These are phyloP conservation scores for Phytophthora quininea DNA, from an alignment of 352 stramenopile species.

Conservation along the genomic window DNA sequence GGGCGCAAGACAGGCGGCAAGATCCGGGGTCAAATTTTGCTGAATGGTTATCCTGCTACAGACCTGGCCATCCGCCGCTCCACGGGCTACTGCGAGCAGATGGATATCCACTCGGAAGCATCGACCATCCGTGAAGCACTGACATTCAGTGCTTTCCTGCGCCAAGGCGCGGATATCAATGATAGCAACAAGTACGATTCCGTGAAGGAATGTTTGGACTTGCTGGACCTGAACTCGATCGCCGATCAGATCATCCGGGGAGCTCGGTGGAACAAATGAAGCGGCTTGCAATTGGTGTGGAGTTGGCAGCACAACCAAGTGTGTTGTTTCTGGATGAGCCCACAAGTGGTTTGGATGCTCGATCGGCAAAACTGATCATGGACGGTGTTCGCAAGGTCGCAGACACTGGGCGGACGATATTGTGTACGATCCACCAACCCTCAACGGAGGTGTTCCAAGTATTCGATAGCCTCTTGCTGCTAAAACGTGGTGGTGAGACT, in stretches of 20 bases:
- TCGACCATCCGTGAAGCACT: constrained; percentile 77
- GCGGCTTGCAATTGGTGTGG: constrained; percentile 78
- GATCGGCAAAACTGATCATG: constrained; percentile 40
- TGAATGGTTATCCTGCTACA: constrained; percentile 77
- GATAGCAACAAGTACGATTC: background rate
- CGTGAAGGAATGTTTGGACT: background rate
- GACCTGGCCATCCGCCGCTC: constrained; percentile 51
- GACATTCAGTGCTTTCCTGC: too few relatives aligned
- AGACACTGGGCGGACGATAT: constrained; percentile 64
- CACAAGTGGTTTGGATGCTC: constrained; percentile 55
- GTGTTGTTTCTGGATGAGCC: constrained; percentile 82
- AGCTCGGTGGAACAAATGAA: constrained; percentile 34
- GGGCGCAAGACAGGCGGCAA: constrained; percentile 88
- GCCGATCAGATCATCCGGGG: constrained; percentile 10
- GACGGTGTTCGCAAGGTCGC: constrained; percentile 89
- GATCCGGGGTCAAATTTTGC: constrained; percentile 79
- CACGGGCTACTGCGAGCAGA: background rate
- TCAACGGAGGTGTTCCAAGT: constrained; percentile 16
- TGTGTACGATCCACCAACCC: constrained; percentile 94
- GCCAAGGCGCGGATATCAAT: too few relatives aligned
- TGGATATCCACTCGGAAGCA: constrained; percentile 26
- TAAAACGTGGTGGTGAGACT: background rate
- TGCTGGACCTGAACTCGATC: constrained; percentile 4
- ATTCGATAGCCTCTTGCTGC: background rate
- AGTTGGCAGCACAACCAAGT: constrained; percentile 80